Percentiles rank a stretch among this genome's conserved stretches.
phyloP scores from a whole-genome alignment of 129 eudicot genomes.

The Heracleum sosnowskyi region DNA sequence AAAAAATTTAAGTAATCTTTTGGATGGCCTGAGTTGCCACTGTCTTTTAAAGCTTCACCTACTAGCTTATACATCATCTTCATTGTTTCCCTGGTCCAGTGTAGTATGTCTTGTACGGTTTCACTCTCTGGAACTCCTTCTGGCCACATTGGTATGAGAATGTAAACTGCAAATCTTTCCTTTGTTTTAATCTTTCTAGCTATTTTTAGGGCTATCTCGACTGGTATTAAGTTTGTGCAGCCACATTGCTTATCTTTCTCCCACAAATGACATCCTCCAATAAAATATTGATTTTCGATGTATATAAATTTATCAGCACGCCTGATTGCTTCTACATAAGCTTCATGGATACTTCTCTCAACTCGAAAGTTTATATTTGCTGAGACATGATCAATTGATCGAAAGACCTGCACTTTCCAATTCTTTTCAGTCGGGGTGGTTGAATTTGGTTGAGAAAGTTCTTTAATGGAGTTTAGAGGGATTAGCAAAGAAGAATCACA shows the following conservation, averaged over 20 bases:
- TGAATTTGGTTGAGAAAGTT: slow-evolving; percentile 24
- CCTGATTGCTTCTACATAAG: slow-evolving; percentile 87
- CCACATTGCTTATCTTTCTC: slow-evolving; percentile 67
- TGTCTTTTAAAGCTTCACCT: slow-evolving; percentile 58
- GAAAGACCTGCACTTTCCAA: slow-evolving; percentile 90
- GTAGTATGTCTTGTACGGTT: slow-evolving; percentile 69
- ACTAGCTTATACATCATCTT: slow-evolving; percentile 76
- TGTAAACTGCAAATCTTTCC: slow-evolving; percentile 70
- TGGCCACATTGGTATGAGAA: slow-evolving; percentile 96
- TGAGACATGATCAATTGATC: slow-evolving; percentile 78
- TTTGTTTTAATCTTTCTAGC: slow-evolving; percentile 59
- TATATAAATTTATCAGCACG: slow-evolving; percentile 83
- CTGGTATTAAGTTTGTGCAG: slow-evolving; percentile 73
- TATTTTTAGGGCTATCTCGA: slow-evolving; percentile 83
- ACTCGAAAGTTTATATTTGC: slow-evolving; percentile 27
- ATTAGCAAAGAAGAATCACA: slow-evolving; percentile 52
- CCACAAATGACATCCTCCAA: slow-evolving; percentile 94
- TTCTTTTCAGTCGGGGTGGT: slow-evolving; percentile 17
- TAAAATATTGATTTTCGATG: slow-evolving; percentile 87
- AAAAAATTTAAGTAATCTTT: slow-evolving; percentile 86
- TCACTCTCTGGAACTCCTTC: slow-evolving; percentile 91
- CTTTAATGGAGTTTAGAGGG: slow-evolving; percentile 33
- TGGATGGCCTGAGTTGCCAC: slow-evolving; percentile 55
- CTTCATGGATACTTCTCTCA: slow-evolving; percentile 77
- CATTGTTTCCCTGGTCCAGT: slow-evolving; percentile 91